A percentile compares a stretch with the other conserved stretches of the same genome.
phyloP scores from a whole-genome alignment of 2,329 filamentous ascomycete species.

The Colletotrichum graminicola region DNA sequence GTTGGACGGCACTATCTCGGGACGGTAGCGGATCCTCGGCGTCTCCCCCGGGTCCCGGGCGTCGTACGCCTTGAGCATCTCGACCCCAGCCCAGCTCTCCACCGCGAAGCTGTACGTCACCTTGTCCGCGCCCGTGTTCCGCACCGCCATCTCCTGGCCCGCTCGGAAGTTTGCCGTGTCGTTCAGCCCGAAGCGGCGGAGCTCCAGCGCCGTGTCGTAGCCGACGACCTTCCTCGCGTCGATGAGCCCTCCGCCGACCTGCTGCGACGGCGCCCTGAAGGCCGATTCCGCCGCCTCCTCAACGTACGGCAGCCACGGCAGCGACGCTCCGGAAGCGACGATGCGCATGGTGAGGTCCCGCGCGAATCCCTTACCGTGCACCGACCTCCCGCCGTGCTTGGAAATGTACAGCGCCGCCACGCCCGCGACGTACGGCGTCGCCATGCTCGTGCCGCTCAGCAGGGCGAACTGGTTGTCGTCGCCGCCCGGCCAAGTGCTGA shows the following conservation, averaged over 20 bases:
- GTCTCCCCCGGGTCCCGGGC: slow-evolving; percentile 22
- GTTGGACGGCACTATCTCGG: slow-evolving; percentile 42
- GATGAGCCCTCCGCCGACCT: slow-evolving; percentile 57
- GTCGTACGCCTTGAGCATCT: slow-evolving; percentile 44
- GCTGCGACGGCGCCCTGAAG: slow-evolving; percentile 50
- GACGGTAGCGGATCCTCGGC: slow-evolving; percentile 40
- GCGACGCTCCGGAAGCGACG: slow-evolving; percentile 44
- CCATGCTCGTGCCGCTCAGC: slow-evolving; percentile 63
- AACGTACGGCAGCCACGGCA: slow-evolving; percentile 45
- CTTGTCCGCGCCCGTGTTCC: slow-evolving; percentile 13
- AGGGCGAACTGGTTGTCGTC: slow-evolving; percentile 51
- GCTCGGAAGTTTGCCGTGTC: slow-evolving; percentile 54
- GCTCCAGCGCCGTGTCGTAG: slow-evolving; percentile 50
- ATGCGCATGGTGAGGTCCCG: slow-evolving; percentile 52
- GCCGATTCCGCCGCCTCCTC: slow-evolving; percentile 8
- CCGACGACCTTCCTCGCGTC: slow-evolving; percentile 54
- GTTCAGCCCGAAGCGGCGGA: slow-evolving; percentile 55
- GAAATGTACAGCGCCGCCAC: slow-evolving; percentile 54
- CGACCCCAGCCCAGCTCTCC: slow-evolving; percentile 37
- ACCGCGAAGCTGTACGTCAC: slow-evolving; percentile 35
- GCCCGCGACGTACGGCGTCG: slow-evolving; percentile 60
- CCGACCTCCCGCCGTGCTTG: slow-evolving; percentile 48
- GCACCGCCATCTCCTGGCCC: slow-evolving; percentile 27
- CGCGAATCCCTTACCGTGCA: slow-evolving; percentile 50
- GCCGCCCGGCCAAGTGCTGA: slow-evolving; percentile 53